Conservation (phyloP, 345 rosid species). For the Trapa incisa region DNA sequence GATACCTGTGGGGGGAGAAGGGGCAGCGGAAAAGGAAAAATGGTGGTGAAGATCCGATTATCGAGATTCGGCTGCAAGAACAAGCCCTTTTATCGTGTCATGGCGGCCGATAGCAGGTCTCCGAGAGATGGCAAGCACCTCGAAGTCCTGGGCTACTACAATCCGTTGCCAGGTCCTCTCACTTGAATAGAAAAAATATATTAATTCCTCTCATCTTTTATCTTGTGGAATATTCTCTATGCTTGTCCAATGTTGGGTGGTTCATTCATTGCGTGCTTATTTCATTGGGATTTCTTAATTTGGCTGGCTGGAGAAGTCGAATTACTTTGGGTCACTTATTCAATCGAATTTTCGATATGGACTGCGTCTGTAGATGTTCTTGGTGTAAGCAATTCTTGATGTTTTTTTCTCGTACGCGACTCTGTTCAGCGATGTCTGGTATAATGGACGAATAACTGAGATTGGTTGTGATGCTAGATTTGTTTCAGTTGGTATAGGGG, state of each 20-base stretch:
- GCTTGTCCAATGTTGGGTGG: background rate
- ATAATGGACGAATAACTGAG: background rate
- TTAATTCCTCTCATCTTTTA: background rate
- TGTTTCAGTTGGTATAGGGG: background rate
- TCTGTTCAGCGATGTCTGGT: background rate
- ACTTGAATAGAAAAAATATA: background rate
- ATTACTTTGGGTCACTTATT: background rate
- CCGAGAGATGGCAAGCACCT: constrained; percentile 83
- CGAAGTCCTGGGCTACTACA: constrained; percentile 63
- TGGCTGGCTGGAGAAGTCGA: background rate
- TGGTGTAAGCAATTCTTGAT: background rate
- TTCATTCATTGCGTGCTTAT: background rate
- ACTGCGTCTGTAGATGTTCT: background rate
- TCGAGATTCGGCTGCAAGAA: constrained; percentile 67
- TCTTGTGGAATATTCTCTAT: background rate
- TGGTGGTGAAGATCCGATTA: constrained; percentile 66
- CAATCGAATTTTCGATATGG: background rate
- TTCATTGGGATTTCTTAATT: background rate
- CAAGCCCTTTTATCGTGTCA: constrained; percentile 61
- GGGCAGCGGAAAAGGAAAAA: constrained; percentile 12
- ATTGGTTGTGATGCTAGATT: background rate
- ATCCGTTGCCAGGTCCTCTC: constrained; percentile 59
- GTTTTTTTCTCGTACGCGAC: background rate
- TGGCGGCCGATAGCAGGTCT: constrained; percentile 75
- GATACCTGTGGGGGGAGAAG: background rate